Conservation (phyloP, 225 moss, liverwort and hornwort species). For the Neckera pumila region DNA sequence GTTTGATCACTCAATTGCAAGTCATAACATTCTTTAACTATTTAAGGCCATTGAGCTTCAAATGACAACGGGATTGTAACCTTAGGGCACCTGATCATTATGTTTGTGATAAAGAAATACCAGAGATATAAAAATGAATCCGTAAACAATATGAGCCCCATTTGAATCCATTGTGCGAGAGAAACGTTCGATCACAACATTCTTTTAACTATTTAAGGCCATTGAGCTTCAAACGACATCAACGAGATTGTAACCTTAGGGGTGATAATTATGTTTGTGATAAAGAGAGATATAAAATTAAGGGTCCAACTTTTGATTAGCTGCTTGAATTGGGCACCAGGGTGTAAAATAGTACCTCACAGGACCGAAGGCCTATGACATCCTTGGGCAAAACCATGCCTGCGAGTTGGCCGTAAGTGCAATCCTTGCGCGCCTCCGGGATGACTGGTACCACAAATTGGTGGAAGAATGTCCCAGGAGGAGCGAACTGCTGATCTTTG, state of each 20-base stretch:
- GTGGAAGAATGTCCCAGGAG: conserved; percentile 79
- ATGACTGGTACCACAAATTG: conserved; percentile 89
- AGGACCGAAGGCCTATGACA: conserved; percentile 55
- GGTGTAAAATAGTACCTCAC: conserved; percentile 35
- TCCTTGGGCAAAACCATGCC: conserved; percentile 62
- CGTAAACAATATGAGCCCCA: background rate
- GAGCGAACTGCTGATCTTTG: conserved; percentile 65
- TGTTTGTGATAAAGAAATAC: background rate
- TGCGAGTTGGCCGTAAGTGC: conserved; percentile 71
- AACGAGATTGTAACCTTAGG: background rate
- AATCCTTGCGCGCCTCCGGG: conserved; percentile 65
- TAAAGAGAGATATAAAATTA: background rate
- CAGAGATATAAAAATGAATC: background rate
- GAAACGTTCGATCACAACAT: background rate
- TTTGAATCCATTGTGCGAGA: no score
- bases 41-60: background rate
- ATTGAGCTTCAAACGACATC: background rate
- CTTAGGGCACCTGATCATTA: background rate
- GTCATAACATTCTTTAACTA: background rate
- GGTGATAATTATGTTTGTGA: background rate
- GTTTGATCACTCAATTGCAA: background rate
- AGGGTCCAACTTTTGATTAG: background rate
- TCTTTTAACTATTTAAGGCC: background rate
- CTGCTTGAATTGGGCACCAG: no score
- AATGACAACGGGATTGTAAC: background rate